Evolutionary conservation across 1,284 basidiomycete genomes (phyloP).

Genomic region (Flammula alnicola): DNA sequence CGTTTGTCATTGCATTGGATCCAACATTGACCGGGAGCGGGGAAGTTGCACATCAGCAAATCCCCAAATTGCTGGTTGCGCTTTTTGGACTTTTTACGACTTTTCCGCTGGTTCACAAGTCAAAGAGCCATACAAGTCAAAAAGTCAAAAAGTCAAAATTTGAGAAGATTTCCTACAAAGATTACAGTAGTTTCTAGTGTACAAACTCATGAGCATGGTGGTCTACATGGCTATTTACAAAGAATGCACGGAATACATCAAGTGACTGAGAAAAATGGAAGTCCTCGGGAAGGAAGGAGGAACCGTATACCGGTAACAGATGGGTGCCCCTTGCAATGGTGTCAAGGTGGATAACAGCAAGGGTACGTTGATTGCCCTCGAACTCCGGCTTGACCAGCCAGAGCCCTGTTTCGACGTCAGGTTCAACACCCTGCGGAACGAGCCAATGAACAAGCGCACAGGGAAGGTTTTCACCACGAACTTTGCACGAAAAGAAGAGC

Average conservation of each 20-base stretch:
- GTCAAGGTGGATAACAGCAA: slow-evolving; percentile 3
- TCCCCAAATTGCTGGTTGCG: too few relatives aligned
- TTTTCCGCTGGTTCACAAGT: too few relatives aligned
- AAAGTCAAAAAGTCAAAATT: too few relatives aligned
- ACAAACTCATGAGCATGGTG: slow-evolving; percentile 35
- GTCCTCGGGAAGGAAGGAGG: slow-evolving; percentile 26
- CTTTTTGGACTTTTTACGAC: too few relatives aligned
- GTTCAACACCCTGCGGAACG: slow-evolving; percentile 16
- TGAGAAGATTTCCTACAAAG: too few relatives aligned
- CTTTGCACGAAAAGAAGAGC: slow-evolving; percentile 29
- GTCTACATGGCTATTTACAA: slow-evolving; percentile 36
- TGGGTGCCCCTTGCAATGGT: slow-evolving; percentile 28
- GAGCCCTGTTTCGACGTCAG: slow-evolving; percentile 26
- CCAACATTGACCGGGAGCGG: too few relatives aligned
- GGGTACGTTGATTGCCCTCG: too few relatives aligned
- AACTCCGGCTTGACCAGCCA: slow-evolving; percentile 26
- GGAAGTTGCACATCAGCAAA: too few relatives aligned
- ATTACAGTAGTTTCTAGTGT: too few relatives aligned
- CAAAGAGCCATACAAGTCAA: too few relatives aligned
- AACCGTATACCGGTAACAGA: slow-evolving; percentile 34
- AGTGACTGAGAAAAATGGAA: slow-evolving; percentile 28
- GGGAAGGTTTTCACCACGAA: slow-evolving; percentile 12
- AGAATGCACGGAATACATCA: slow-evolving; percentile 32
- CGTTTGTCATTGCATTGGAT: too few relatives aligned
- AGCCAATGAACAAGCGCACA: slow-evolving; percentile 30